These are phyloP conservation scores for Cynara cardunculus DNA, from an alignment of 129 eudicot species.

Conservation along the genomic window DNA sequence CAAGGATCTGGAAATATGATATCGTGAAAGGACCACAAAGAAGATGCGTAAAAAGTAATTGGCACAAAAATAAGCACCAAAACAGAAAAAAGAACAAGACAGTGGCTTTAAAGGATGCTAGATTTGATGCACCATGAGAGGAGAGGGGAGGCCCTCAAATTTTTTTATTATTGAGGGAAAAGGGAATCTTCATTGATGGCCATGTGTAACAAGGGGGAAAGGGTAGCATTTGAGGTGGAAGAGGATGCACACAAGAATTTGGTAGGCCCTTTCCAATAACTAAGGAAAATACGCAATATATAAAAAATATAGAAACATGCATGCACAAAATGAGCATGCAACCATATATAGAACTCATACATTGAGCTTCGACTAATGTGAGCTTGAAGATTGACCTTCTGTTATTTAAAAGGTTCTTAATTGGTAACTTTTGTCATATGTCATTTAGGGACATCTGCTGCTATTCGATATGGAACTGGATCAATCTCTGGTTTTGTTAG, in stretches of 20 bases:
- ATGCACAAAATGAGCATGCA: not conserved
- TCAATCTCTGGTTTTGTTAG: conserved; percentile 86
- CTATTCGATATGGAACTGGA: conserved; percentile 92
- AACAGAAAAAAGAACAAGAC: not conserved
- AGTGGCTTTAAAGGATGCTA: not conserved
- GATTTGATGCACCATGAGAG: not conserved
- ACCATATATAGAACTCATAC: not conserved
- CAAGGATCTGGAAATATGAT: not conserved
- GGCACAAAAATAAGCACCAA: not conserved
- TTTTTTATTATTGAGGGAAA: not conserved
- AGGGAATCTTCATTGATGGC: no score
- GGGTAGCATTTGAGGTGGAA: no score
- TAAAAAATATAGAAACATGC: not conserved
- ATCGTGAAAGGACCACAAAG: not conserved
- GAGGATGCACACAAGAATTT: no score
- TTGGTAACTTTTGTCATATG: conserved; percentile 9
- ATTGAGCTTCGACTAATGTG: not conserved
- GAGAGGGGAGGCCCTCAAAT: not conserved
- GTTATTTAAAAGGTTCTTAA: not conserved
- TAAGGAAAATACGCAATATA: no score
- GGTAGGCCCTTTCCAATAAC: no score
- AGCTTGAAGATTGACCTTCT: not conserved
- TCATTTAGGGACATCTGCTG: conserved; percentile 76
- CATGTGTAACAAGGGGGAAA: no score
- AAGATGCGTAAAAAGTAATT: not conserved